Conservation (phyloP, 1,284 basidiomycete genomes). For the Marasmius tenuissimus region DNA sequence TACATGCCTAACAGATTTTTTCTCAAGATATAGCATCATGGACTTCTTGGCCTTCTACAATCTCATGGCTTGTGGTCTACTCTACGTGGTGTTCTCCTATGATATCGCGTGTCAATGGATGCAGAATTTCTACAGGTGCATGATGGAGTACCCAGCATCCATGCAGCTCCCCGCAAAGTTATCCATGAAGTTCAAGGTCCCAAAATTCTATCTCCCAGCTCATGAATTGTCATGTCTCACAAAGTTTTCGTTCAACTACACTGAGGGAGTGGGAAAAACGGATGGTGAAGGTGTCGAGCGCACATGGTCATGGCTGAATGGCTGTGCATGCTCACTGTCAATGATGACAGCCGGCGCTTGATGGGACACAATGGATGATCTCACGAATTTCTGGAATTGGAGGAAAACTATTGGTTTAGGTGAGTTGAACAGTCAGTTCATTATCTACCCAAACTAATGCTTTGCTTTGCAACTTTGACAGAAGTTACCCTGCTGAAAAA, state of each 20-base stretch:
- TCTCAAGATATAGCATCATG: slow-evolving; percentile 22
- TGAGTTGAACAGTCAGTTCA: neutral
- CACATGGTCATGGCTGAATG: slow-evolving; percentile 15
- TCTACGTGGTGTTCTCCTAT: slow-evolving; percentile 10
- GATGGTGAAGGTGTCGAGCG: slow-evolving; percentile 18
- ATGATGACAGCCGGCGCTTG: slow-evolving; percentile 15
- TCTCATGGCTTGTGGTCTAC: neutral
- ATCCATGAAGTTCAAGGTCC: slow-evolving; percentile 8
- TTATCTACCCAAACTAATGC: too few relatives aligned
- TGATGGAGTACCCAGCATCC: neutral
- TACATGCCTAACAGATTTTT: too few relatives aligned
- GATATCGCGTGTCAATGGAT: slow-evolving; percentile 20
- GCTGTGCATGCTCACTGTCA: slow-evolving; percentile 9
- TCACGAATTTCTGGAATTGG: slow-evolving; percentile 1
- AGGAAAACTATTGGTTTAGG: neutral
- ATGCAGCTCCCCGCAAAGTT: neutral
- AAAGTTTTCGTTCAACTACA: slow-evolving; percentile 14
- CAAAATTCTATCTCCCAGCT: slow-evolving; percentile 8
- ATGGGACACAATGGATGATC: slow-evolving; percentile 20
- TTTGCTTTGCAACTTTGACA: too few relatives aligned
- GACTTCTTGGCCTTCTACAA: slow-evolving; percentile 15
- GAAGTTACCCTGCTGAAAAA: neutral
- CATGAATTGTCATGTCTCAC: slow-evolving; percentile 5
- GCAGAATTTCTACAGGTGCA: slow-evolving; percentile 8
- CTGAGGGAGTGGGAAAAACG: slow-evolving; percentile 8